Evolutionary conservation across 2,329 filamentous ascomycete genomes (phyloP).

Genomic region (Penicillium sp.): DNA sequence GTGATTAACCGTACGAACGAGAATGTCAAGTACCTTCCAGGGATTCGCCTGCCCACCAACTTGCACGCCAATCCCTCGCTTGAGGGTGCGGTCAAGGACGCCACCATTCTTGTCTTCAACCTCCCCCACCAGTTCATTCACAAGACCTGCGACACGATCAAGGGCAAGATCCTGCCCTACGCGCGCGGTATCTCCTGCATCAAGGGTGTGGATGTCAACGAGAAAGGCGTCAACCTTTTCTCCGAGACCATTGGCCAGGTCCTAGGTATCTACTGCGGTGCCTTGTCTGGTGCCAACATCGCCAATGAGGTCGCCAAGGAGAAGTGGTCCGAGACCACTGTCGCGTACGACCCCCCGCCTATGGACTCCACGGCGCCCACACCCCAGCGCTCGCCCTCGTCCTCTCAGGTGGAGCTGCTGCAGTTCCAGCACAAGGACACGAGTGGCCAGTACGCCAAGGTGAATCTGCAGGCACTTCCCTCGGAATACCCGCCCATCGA

Average conservation of each 20-base stretch:
- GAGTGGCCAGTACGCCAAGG: slow-evolving; percentile 61
- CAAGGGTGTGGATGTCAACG: slow-evolving; percentile 91
- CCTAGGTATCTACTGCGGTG: slow-evolving; percentile 93
- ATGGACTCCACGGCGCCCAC: slow-evolving; percentile 78
- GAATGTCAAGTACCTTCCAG: slow-evolving; percentile 97
- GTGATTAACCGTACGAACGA: slow-evolving; percentile 92
- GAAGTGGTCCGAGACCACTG: slow-evolving; percentile 95
- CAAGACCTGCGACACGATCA: slow-evolving; percentile 75
- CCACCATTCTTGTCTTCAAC: slow-evolving; percentile 92
- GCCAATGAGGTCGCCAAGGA: slow-evolving; percentile 90
- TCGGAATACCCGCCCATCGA: slow-evolving; percentile 79
- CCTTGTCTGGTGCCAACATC: slow-evolving; percentile 92
- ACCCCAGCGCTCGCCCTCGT: slow-evolving; percentile 50
- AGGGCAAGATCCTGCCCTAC: slow-evolving; percentile 84
- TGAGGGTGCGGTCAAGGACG: slow-evolving; percentile 70
- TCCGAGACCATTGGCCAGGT: slow-evolving; percentile 90
- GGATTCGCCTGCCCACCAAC: slow-evolving; percentile 75
- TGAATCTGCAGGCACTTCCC: slow-evolving; percentile 70
- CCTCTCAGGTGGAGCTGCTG: slow-evolving; percentile 49
- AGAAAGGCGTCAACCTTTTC: slow-evolving; percentile 81
- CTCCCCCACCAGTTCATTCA: slow-evolving; percentile 87
- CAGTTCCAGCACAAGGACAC: slow-evolving; percentile 63
- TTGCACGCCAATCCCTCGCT: slow-evolving; percentile 43
- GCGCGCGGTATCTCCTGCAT: slow-evolving; percentile 95
- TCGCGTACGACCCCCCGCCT: slow-evolving; percentile 88